Evolutionary conservation across 2,329 filamentous ascomycete genomes (phyloP).

Genomic region (Mycosphaerella arachidis): DNA sequence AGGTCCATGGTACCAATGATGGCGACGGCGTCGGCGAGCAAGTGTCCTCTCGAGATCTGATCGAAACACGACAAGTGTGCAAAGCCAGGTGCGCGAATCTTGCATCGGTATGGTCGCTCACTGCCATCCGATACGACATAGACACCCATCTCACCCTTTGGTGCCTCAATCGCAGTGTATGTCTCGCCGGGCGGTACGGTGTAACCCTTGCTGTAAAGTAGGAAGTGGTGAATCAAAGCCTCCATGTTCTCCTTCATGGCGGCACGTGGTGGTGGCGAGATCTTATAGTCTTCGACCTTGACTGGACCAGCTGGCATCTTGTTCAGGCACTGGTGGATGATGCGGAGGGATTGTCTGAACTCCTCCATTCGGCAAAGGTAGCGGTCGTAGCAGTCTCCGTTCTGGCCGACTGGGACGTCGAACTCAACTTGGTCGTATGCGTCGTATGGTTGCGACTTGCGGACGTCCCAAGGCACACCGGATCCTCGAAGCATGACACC

Average conservation of each 20-base stretch:
- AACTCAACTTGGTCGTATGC: constrained; percentile 98
- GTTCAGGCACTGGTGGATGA: constrained; percentile 98
- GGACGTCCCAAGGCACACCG: constrained; percentile 91
- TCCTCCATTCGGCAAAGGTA: constrained; percentile 99
- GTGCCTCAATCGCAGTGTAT: constrained; percentile 97
- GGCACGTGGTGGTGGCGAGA: constrained; percentile 86
- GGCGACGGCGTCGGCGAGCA: constrained; percentile 93
- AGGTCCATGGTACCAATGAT: constrained; percentile 69
- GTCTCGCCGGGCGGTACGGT: constrained; percentile 95
- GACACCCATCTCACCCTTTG: constrained; percentile 99
- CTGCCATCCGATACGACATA: constrained; percentile 93
- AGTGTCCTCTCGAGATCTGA: constrained; percentile 83
- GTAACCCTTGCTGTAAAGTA: constrained; percentile 98
- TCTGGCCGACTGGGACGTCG: constrained; percentile 91
- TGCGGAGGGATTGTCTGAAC: constrained; percentile 95
- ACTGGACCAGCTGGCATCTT: constrained; percentile 95
- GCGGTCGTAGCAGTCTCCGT: constrained; percentile 98
- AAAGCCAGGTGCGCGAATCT: constrained; percentile 94
- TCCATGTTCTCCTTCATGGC: constrained; percentile 99
- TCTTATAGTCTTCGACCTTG: constrained; percentile 97
- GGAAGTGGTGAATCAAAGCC: constrained; percentile 97
- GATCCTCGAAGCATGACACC: constrained; percentile 98
- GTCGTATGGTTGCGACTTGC: constrained; percentile 95
- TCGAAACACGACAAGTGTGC: constrained; percentile 93
- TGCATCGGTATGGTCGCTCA: constrained; percentile 94